Evolutionary conservation across 805 yeast species (phyloP).

Genomic region (Yueomyces sinensis): DNA sequence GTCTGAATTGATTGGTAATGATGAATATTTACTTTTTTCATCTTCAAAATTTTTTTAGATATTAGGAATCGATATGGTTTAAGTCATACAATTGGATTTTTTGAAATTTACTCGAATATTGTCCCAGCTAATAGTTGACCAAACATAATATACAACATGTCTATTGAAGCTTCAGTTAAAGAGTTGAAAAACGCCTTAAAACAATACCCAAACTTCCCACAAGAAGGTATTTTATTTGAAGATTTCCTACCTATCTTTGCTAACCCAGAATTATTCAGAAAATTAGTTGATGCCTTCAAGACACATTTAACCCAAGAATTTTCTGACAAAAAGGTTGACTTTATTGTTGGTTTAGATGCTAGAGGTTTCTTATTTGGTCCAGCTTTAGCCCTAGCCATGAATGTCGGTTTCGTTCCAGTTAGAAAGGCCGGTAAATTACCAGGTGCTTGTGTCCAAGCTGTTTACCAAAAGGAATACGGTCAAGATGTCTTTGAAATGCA

Average conservation of each 20-base stretch:
- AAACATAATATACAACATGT: too few relatives aligned
- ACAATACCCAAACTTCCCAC: conserved; percentile 90
- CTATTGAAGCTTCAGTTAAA: conserved; percentile 23
- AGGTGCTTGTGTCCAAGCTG: conserved; percentile 61
- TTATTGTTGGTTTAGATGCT: conserved; percentile 87
- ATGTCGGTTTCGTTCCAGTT: conserved; percentile 87
- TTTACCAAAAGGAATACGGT: conserved; percentile 87
- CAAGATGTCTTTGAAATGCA: conserved; percentile 83
- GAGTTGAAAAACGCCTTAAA: conserved; percentile 42
- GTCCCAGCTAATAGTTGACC: too few relatives aligned
- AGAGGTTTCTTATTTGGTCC: conserved; percentile 98
- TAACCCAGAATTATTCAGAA: conserved; percentile 67
- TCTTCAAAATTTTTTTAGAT: too few relatives aligned
- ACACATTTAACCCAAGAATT: conserved; percentile 48
- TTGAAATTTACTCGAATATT: too few relatives aligned
- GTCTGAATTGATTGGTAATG: too few relatives aligned
- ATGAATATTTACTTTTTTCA: too few relatives aligned
- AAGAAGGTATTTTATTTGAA: conserved; percentile 85
- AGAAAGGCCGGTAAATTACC: conserved; percentile 95
- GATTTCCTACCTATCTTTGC: conserved; percentile 93
- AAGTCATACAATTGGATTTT: too few relatives aligned
- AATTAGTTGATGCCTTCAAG: conserved; percentile 69
- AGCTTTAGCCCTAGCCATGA: conserved; percentile 75
- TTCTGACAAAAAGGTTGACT: conserved; percentile 68
- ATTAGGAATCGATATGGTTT: too few relatives aligned